These are phyloP conservation scores for Bipolaris oryzae DNA, from an alignment of 2,329 filamentous ascomycete genomes.

Conservation along the genomic window DNA sequence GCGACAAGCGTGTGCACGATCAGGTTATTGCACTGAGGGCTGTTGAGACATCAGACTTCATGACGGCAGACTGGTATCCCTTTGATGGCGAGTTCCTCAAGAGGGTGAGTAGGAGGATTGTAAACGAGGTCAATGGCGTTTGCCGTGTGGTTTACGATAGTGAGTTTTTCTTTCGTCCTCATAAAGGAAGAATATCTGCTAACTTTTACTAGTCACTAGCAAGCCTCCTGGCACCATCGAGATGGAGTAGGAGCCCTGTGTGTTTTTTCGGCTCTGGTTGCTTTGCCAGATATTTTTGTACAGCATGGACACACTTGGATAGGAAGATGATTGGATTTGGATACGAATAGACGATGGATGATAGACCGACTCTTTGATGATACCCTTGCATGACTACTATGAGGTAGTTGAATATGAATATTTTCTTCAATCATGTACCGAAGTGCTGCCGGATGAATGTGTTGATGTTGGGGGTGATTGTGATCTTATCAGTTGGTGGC, in stretches of 20 bases:
- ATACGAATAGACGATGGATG: conserved; percentile 27
- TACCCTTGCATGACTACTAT: conserved; percentile 31
- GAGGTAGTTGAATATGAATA: conserved; percentile 12
- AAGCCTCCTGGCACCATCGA: conserved; percentile 77
- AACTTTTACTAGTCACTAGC: conserved; percentile 58
- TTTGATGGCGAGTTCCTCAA: conserved; percentile 70
- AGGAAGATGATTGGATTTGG: not conserved
- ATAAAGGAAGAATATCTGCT: conserved; percentile 18
- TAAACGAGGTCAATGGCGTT: conserved; percentile 77
- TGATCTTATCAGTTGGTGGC: no score
- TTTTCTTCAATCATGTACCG: conserved; percentile 14
- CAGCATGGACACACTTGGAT: not conserved
- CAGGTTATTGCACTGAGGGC: conserved; percentile 67
- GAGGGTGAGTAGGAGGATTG: conserved; percentile 69
- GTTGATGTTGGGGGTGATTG: not conserved
- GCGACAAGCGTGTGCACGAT: conserved; percentile 71
- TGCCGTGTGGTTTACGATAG: conserved; percentile 73
- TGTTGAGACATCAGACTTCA: conserved; percentile 71
- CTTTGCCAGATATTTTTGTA: not conserved
- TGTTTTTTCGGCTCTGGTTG: not conserved
- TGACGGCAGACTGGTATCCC: conserved; percentile 74
- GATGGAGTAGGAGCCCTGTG: conserved; percentile 64
- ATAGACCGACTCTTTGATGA: conserved; percentile 29
- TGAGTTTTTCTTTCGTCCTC: conserved; percentile 46
- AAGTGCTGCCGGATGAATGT: conserved; percentile 29